Conservation (phyloP, 2,329 filamentous ascomycete genomes). For the Sporothrix schenckii region DNA sequence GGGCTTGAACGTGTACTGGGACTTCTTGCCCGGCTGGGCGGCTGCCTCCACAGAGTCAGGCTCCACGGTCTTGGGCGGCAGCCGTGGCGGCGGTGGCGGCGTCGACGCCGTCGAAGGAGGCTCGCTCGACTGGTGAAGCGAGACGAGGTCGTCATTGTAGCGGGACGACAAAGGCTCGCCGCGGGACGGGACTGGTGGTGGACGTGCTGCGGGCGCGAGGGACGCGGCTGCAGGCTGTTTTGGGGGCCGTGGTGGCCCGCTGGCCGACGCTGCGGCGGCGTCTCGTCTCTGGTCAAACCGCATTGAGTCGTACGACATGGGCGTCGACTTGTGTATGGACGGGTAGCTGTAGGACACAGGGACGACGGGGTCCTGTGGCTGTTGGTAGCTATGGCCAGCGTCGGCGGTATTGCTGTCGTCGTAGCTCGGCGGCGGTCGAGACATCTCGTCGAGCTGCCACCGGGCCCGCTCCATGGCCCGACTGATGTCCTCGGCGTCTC, state of each 20-base stretch:
- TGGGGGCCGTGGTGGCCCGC: constrained; percentile 44
- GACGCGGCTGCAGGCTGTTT: constrained; percentile 40
- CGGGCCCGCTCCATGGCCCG: constrained; percentile 59
- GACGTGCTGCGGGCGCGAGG: neutral
- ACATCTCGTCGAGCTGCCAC: constrained; percentile 47
- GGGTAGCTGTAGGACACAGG: constrained; percentile 57
- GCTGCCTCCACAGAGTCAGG: constrained; percentile 20
- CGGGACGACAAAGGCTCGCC: neutral
- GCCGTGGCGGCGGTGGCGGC: constrained; percentile 40
- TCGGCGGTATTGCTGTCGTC: constrained; percentile 33
- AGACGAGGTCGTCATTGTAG: constrained; percentile 22
- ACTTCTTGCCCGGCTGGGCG: constrained; percentile 43
- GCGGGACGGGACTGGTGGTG: constrained; percentile 26
- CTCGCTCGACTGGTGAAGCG: constrained; percentile 18
- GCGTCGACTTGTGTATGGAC: constrained; percentile 56
- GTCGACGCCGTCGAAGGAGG: neutral
- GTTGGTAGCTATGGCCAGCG: neutral
- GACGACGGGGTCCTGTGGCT: constrained; percentile 14
- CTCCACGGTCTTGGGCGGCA: constrained; percentile 18
- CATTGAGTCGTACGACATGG: constrained; percentile 51
- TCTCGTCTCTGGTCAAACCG: constrained; percentile 40
- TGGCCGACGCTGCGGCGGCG: constrained; percentile 33
- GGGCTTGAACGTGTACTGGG: constrained; percentile 76
- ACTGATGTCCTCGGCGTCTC: constrained; percentile 37
- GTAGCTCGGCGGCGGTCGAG: constrained; percentile 38